phyloP scores from a whole-genome alignment of 202 grass and related monocot species.

The Digitaria exilis region DNA sequence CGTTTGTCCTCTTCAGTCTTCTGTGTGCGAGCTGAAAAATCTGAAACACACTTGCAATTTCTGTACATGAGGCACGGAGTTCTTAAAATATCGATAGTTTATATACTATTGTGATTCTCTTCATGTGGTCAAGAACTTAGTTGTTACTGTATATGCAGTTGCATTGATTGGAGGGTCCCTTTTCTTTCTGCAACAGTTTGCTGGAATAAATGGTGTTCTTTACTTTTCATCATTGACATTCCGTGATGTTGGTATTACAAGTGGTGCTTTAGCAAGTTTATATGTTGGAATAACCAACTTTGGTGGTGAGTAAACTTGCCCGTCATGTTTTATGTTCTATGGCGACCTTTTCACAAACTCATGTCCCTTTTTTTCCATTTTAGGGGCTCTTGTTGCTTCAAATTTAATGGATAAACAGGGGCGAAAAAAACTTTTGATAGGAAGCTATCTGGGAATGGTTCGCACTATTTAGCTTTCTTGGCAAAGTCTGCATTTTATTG shows the following conservation, averaged over 20 bases:
- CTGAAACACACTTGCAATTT: constrained; percentile 22
- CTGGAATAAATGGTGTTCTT: constrained; percentile 99
- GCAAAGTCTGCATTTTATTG: constrained; percentile 22
- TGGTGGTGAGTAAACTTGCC: constrained; percentile 58
- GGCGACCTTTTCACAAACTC: constrained; percentile 38
- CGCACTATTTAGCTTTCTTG: constrained; percentile 7
- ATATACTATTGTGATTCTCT: constrained; percentile 46
- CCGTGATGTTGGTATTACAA: constrained; percentile 95
- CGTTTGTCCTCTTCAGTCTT: not conserved
- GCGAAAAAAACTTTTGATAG: constrained; percentile 87
- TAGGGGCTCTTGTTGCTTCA: constrained; percentile 89
- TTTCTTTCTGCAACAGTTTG: constrained; percentile 99
- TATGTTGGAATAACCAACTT: constrained; percentile 97
- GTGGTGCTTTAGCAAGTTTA: constrained; percentile 82
- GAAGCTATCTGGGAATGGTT: constrained; percentile 98
- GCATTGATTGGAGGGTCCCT: constrained; percentile 92
- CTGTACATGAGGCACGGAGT: not conserved
- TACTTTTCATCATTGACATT: constrained; percentile 99
- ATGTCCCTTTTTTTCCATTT: constrained; percentile 27
- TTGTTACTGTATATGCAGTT: constrained; percentile 62
- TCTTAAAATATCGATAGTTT: no score
- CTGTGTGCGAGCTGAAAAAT: not conserved
- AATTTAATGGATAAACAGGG: constrained; percentile 97
- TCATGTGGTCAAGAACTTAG: constrained; percentile 34
- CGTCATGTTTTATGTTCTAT: constrained; percentile 19